Evolutionary conservation across 306 rosid species (phyloP).

Genomic region (Cucurbita pepo): DNA sequence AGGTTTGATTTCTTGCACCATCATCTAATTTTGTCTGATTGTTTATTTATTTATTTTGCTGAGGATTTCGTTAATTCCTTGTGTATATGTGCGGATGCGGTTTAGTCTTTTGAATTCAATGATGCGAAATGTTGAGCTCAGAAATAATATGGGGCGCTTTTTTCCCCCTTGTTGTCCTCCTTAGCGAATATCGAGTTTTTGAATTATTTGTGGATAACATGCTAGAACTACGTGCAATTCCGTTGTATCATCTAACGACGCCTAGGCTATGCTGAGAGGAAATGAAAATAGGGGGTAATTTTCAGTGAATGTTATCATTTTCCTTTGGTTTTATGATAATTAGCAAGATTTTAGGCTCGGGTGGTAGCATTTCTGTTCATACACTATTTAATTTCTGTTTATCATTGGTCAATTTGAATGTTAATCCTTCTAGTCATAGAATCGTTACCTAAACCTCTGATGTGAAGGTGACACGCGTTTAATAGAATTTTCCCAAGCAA

Average conservation of each 20-base stretch:
- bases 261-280: neutral
- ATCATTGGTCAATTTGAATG: neutral
- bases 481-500: neutral
- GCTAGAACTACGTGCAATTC: neutral
- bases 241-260: neutral
- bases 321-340: neutral
- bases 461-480: too few species aligned
- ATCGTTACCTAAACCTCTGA: neutral
- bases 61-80: neutral
- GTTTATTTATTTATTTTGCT: neutral
- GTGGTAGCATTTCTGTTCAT: neutral
- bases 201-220: neutral
- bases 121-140: neutral
- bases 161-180: too few species aligned
- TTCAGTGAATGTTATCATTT: neutral
- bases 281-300: neutral
- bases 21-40: neutral
- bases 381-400: neutral
- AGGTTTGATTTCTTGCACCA: conserved; percentile 25
- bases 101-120: neutral
- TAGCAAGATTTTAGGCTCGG: neutral
- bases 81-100: neutral
- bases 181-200: neutral
- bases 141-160: neutral
- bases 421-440: neutral